Base-by-base conservation (phyloP, 805 yeast genomes). In the Deakozyma indianensis region DNA sequence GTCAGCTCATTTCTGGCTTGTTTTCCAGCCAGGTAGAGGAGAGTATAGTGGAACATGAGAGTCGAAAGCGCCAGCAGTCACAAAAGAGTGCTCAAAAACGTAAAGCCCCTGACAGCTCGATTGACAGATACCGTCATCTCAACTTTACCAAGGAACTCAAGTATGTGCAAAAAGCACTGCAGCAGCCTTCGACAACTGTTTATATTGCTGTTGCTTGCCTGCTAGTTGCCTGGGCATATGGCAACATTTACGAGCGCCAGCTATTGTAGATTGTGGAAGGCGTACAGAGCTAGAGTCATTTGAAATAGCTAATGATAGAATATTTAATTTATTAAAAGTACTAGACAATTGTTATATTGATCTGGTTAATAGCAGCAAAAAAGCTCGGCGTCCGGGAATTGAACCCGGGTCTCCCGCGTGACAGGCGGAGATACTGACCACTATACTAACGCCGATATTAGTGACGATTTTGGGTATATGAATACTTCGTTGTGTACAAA, bases 391-490 rank as follows among this genome's bases (percentile, higher is more conserved):
- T 32, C 38, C 38, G 38, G 38, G 38, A 32, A 32, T 32, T 32
- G 38, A 32, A 32, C 38, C 38, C 38, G 38, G 38, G 38, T 32
- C 38, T 32, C 38, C 38, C 38, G 38, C 38, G 38, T 32, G 38
- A 32, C 38, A 32, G 38, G 38, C 38, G 38, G 38, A 32, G 38
- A 32, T 32, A 32, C 38, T 32, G 38, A 32, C 38, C 38, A 32
- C 38, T 32, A 32, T 32, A 32, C 38, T 32, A 32, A 32, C 38
- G 38, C 38, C 38, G 38, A 32, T 25, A 9, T 7, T 25, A 9
- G 28, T n/a, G n/a, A n/a, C n/a, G n/a, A n/a, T n/a, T n/a, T n/a
- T n/a, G n/a, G n/a, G n/a, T n/a, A n/a, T n/a, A n/a, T n/a, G n/a
- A n/a, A n/a, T n/a, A n/a, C n/a, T n/a, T n/a, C n/a, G n/a, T n/a